Evolutionary conservation across 345 rosid genomes (phyloP), one percentile per base, ranked within the genome.

Genomic region (Bruguiera gymnorhiza): DNA sequence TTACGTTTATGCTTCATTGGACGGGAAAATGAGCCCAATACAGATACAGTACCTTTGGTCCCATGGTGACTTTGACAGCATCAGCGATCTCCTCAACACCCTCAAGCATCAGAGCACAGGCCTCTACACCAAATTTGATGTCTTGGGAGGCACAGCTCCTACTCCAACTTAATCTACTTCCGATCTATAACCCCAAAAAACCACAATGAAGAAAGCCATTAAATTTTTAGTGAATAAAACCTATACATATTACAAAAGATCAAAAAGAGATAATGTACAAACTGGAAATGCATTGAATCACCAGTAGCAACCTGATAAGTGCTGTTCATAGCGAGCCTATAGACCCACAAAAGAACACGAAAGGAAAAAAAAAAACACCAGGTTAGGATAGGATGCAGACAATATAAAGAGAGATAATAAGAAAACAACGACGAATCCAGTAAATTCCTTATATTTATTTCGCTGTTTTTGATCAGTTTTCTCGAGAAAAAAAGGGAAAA

Each of bases 21-120:
- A 30, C 37, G 6, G 6, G 6, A 6, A 53, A 53, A 11, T 31
- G 6, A 6, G 27, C 24, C 16, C 10, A 13, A 13, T 21, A 2
- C 8, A 11, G 39, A 48, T 39, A 30, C 1, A 30, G 55, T 74
- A 95, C 99, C 96, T 92, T 95, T 31, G 99, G 99, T 48, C 97
- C 99, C 94, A 92, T 90, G 34, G 99, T 95, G 72, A 95, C 94
- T 85, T 75, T 84, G 62, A 92, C 98, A 3, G 97, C 92, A 76
- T 92, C 96, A 56, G 96, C 96, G 20, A 95, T 92, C 71, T 95
- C 98, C 81, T 95, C 97, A 15, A 90, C 97, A 64, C 99, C 97
- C 73, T 70, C 87, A 34, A 90, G 98, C 98, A 95, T 92, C 27
- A 26, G 27, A 26, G 27, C 27, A 26, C 27, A 26, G 27, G 27